Evolutionary conservation across 2,329 filamentous ascomycete species (phyloP), one percentile per base, ranked within the genome.

Genomic region (Trichoderma sp.): DNA sequence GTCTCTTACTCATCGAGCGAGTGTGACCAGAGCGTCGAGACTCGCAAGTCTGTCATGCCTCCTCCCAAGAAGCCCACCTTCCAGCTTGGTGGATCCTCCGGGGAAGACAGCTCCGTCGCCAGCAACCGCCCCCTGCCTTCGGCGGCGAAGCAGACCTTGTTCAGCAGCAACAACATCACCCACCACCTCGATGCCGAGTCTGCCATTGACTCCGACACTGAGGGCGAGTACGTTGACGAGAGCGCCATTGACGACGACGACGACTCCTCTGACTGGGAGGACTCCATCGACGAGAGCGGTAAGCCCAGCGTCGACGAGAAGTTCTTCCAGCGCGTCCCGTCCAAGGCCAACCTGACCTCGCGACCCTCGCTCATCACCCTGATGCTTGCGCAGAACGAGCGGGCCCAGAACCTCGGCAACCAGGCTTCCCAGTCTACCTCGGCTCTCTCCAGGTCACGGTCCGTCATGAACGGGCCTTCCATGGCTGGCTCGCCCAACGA

Each of bases 271-370:
- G 86, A 86, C 63, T 85, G 86, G 81, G 83, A 89, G 72, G 82
- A 85, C 72, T 92, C 89, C 0, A 86, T 91, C 24, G 90, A 91
- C 67, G 91, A 96, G 71, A 95, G 90, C 74, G 90, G 89, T 65
- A 90, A 91, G 70, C 91, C 91, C 1, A 96, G 91, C 74, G 84
- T 93, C 59, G 91, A 95, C 67, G 90, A 95, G 67, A 88, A 87
- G 72, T 83, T 92, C 71, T 99, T 99, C 83, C 88, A 93, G 76
- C 90, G 95, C 9, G 93, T 98, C 56, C 92, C 97, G 76, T 97
- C 93, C 47, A 88, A 88, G 75, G 87, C 89, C 7, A 92, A 97
- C 73, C 82, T 98, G 28, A 89, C 90, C 2, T 96, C 94, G 1
- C 88, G 91, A 56, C 89, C 90, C 58, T 98, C 94, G 2, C 85